Evolutionary conservation across 495 filamentous ascomycete species (phyloP).

Genomic region (Penicillium argentinense): DNA sequence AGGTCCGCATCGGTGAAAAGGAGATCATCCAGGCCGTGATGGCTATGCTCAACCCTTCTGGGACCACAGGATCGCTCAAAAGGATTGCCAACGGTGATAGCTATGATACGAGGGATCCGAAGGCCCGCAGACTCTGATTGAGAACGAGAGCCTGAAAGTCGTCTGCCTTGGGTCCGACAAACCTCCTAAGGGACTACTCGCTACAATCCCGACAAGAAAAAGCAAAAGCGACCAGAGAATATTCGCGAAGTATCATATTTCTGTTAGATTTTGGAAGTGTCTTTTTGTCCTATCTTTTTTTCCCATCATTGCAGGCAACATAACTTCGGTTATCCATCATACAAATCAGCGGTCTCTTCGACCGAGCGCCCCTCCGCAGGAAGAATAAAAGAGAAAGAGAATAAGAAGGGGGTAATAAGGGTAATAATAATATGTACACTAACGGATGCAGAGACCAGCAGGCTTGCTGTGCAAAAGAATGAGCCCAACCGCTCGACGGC

Average conservation of each 20-base stretch:
- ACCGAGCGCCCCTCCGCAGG: conserved; percentile 14
- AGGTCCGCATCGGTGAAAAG: conserved; percentile 82
- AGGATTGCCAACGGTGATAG: conserved; percentile 28
- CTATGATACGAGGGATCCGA: conserved; percentile 37
- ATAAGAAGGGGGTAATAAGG: no score
- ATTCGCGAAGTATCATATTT: conserved; percentile 33
- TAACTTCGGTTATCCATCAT: conserved; percentile 44
- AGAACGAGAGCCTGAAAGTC: no score
- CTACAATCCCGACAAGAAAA: no score
- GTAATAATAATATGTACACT: conserved; percentile 50
- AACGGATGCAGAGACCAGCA: conserved; percentile 31
- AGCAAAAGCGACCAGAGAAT: conserved; percentile 15
- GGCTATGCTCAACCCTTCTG: conserved; percentile 31
- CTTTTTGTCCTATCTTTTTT: conserved; percentile 32
- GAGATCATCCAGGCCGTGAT: conserved; percentile 56
- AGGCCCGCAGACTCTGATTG: conserved; percentile 36
- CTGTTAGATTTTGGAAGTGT: conserved; percentile 33
- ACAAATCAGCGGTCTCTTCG: conserved; percentile 16
- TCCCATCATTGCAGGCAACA: conserved; percentile 41
- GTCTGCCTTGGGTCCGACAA: no score
- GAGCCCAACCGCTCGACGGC: conserved; percentile 11
- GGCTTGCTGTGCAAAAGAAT: conserved; percentile 12
- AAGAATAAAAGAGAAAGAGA: conserved; percentile 21
- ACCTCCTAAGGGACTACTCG: no score
- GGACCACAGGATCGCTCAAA: conserved; percentile 24